A percentile compares a stretch with the other conserved stretches of the same genome.
These are phyloP conservation scores for Rhododendron simsii DNA, from an alignment of 148 eudicot genomes.

Conservation along the genomic window DNA sequence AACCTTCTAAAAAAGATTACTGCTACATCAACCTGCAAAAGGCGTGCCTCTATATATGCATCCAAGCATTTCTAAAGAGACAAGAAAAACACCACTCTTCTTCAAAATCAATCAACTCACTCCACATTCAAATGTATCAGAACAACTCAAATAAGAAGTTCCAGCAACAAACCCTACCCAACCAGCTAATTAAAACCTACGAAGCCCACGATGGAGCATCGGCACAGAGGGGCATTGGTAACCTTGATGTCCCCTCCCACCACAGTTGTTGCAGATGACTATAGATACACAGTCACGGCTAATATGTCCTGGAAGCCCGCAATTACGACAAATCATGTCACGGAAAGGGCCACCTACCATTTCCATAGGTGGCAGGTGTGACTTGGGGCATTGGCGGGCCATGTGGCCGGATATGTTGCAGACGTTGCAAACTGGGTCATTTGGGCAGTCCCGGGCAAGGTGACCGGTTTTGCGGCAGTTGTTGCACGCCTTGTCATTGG, in stretches of 20 bases:
- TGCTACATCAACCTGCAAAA: neutral
- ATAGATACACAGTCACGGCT: conserved; percentile 41
- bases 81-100: neutral
- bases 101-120: neutral
- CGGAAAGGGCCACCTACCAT: conserved; percentile 26
- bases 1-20: neutral
- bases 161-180: neutral
- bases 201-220: conserved; percentile 26
- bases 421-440: conserved; percentile 44
- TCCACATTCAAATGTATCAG: neutral
- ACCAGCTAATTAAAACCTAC: conserved; percentile 16
- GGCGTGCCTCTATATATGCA: neutral
- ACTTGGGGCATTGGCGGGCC: conserved; percentile 45
- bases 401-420: conserved; percentile 54
- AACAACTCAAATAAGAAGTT: neutral
- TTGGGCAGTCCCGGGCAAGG: conserved; percentile 46
- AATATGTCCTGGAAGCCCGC: conserved; percentile 40
- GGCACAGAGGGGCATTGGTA: conserved; percentile 41
- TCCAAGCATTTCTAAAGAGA: neutral
- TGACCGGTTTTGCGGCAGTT: conserved; percentile 52
- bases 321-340: conserved; percentile 40
- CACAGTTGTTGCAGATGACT: conserved; percentile 47
- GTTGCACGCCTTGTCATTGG: conserved; percentile 60
- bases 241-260: conserved; percentile 47
- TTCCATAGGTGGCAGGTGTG: conserved; percentile 14